phyloP scores from a whole-genome alignment of 768 basidiomycete species.

The Collybiopsis luxurians region DNA sequence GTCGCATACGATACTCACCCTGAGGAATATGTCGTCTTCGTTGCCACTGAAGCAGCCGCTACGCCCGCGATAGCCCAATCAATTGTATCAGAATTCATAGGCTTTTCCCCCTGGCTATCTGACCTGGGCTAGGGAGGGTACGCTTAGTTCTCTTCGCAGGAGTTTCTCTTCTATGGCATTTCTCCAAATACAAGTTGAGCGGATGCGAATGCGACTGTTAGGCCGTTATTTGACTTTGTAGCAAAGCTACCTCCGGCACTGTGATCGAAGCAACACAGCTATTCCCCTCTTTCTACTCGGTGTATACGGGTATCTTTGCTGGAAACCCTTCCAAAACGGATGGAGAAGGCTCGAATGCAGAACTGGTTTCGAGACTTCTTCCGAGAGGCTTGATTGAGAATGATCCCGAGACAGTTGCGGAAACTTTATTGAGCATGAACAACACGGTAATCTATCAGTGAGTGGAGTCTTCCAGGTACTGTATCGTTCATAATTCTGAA shows the following conservation, averaged over 20 bases:
- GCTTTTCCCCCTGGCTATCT: slow-evolving; percentile 30
- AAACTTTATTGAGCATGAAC: slow-evolving; percentile 12
- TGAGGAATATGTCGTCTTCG: slow-evolving; percentile 26
- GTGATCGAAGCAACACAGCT: slow-evolving; percentile 11
- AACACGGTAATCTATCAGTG: slow-evolving; percentile 9
- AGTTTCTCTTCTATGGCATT: slow-evolving; percentile 21
- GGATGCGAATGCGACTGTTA: slow-evolving; percentile 31
- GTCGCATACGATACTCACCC: slow-evolving; percentile 45
- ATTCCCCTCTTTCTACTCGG: slow-evolving; percentile 23
- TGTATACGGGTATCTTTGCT: slow-evolving; percentile 13
- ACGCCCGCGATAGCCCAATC: slow-evolving; percentile 24
- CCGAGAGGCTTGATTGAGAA: slow-evolving; percentile 23
- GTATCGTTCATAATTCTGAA: too few relatives aligned
- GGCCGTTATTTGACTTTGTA: slow-evolving; percentile 28
- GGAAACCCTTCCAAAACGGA: slow-evolving; percentile 10
- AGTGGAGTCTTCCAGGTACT: too few relatives aligned
- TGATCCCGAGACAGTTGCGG: slow-evolving; percentile 22
- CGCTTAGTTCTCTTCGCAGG: slow-evolving; percentile 10
- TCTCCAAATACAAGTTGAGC: slow-evolving; percentile 33
- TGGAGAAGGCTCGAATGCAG: slow-evolving; percentile 16
- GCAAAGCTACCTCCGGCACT: slow-evolving; percentile 21
- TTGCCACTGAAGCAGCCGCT: slow-evolving; percentile 21
- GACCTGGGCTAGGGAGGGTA: slow-evolving; percentile 47
- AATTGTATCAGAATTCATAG: slow-evolving; percentile 33
- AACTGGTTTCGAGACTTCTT: slow-evolving; percentile 32